Conservation (phyloP, 2,329 filamentous ascomycete genomes). For the Hymenoscyphus scutula region DNA sequence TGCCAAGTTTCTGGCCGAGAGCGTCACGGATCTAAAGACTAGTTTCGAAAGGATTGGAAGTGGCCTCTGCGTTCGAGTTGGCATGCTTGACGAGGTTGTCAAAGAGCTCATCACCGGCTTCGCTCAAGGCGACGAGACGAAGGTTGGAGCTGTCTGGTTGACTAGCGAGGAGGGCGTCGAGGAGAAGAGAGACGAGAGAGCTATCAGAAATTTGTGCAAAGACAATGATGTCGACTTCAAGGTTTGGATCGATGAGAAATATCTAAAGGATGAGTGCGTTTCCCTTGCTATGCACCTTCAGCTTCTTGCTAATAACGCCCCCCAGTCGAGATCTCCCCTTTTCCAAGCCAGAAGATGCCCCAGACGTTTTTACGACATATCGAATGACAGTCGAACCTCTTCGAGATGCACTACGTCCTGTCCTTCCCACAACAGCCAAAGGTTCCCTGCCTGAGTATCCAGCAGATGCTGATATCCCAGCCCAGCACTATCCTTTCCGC, state of each 20-base stretch:
- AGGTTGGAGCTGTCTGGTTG: slow-evolving; percentile 70
- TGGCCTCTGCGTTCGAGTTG: slow-evolving; percentile 62
- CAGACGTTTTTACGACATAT: slow-evolving; percentile 74
- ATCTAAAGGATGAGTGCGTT: slow-evolving; percentile 74
- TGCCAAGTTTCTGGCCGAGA: slow-evolving; percentile 69
- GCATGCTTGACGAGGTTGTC: slow-evolving; percentile 58
- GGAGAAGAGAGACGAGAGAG: slow-evolving; percentile 62
- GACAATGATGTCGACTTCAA: slow-evolving; percentile 57
- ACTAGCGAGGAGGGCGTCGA: slow-evolving; percentile 67
- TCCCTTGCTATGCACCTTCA: background rate
- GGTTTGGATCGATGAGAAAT: slow-evolving; percentile 73
- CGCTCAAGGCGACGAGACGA: slow-evolving; percentile 32
- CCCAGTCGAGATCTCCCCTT: slow-evolving; percentile 65
- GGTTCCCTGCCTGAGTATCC: slow-evolving; percentile 57
- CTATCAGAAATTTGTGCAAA: slow-evolving; percentile 52
- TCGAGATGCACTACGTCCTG: slow-evolving; percentile 58
- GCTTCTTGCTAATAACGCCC: background rate
- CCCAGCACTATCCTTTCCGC: slow-evolving; percentile 60
- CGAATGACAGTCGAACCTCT: slow-evolving; percentile 72
- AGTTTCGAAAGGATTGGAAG: slow-evolving; percentile 58
- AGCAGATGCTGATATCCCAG: slow-evolving; percentile 47
- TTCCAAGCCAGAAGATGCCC: slow-evolving; percentile 55
- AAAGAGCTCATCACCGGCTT: slow-evolving; percentile 53
- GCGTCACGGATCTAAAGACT: slow-evolving; percentile 69
- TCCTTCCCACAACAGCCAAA: slow-evolving; percentile 51